A percentile compares a stretch with the other conserved stretches of the same genome.
Conservation (phyloP, 306 rosid species). For the Ochetophila trinervis region DNA sequence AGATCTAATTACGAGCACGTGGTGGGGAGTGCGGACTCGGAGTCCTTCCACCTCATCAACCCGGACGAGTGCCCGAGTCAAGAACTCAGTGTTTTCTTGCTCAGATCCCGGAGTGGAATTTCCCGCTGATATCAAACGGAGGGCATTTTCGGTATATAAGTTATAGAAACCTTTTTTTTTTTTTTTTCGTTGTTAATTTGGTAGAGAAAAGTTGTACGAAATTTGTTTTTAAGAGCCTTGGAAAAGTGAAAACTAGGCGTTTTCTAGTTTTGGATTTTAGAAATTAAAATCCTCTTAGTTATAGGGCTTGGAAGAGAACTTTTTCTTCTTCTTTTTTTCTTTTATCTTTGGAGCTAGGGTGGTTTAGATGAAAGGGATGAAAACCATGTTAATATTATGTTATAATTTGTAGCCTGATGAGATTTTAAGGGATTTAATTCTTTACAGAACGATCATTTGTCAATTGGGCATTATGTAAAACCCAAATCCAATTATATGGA, state of each 20-base stretch:
- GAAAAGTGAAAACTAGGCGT: constrained; percentile 13
- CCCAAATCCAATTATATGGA: neutral
- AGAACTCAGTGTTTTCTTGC: constrained; percentile 91
- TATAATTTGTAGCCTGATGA: no score
- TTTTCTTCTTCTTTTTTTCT: no score
- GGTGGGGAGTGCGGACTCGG: constrained; percentile 79
- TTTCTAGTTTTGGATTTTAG: constrained; percentile 4
- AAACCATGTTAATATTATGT: no score
- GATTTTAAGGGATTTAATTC: neutral
- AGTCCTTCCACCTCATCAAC: constrained; percentile 87
- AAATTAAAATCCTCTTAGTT: no score
- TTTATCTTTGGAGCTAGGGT: no score
- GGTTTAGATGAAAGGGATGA: neutral
- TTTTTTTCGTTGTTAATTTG: no score
- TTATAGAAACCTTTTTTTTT: neutral
- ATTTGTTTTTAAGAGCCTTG: neutral
- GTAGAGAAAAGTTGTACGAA: neutral
- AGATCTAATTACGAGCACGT: constrained; percentile 85
- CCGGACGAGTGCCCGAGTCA: constrained; percentile 84
- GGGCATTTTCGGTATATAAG: neutral
- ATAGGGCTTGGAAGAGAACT: no score
- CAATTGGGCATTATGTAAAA: neutral
- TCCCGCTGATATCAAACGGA: neutral
- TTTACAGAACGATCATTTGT: neutral
- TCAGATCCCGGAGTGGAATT: constrained; percentile 50